A percentile compares a stretch with the other conserved stretches of the same genome.
These are phyloP conservation scores for Rachicladosporium sp. DNA, from an alignment of 2,329 filamentous ascomycete genomes.

Conservation along the genomic window DNA sequence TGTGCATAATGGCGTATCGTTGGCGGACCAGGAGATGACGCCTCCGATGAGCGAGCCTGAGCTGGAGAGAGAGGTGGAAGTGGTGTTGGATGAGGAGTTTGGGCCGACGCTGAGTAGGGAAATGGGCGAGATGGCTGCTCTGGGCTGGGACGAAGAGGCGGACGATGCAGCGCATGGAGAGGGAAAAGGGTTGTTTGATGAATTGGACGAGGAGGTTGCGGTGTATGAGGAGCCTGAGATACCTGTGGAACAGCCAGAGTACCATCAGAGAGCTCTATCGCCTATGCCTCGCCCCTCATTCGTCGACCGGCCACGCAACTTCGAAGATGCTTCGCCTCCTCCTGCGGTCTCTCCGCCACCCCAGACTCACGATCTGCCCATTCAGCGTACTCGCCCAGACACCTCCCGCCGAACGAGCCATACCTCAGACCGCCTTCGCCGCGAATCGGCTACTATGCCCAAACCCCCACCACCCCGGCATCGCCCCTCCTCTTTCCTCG, in stretches of 20 bases:
- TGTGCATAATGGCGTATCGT: slow-evolving; percentile 1
- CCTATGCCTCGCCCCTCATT: not conserved
- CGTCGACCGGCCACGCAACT: slow-evolving; percentile 6
- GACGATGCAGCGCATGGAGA: not conserved
- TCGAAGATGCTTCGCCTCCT: slow-evolving; percentile 3
- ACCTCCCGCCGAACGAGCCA: not conserved
- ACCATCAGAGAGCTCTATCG: no score
- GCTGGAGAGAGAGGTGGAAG: slow-evolving; percentile 2
- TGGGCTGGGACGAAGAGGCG: not conserved
- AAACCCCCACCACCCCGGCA: slow-evolving; percentile 8
- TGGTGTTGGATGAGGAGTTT: slow-evolving; percentile 4
- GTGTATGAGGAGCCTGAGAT: not conserved
- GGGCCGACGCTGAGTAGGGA: slow-evolving; percentile 2
- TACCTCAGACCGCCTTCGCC: slow-evolving; percentile 2
- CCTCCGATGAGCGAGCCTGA: slow-evolving; percentile 3
- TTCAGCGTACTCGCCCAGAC: not conserved
- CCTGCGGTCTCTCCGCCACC: slow-evolving; percentile 3
- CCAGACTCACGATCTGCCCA: not conserved
- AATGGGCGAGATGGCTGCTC: not conserved
- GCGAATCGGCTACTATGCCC: slow-evolving; percentile 4
- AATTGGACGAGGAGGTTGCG: slow-evolving; percentile 1
- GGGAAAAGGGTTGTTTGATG: slow-evolving; percentile 1
- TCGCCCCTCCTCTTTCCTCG: slow-evolving; percentile 9
- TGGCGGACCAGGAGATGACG: slow-evolving; percentile 1
- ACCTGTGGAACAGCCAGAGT: not conserved